Base-by-base conservation (phyloP, 768 basidiomycete genomes). In the Tricholoma matsutake region DNA sequence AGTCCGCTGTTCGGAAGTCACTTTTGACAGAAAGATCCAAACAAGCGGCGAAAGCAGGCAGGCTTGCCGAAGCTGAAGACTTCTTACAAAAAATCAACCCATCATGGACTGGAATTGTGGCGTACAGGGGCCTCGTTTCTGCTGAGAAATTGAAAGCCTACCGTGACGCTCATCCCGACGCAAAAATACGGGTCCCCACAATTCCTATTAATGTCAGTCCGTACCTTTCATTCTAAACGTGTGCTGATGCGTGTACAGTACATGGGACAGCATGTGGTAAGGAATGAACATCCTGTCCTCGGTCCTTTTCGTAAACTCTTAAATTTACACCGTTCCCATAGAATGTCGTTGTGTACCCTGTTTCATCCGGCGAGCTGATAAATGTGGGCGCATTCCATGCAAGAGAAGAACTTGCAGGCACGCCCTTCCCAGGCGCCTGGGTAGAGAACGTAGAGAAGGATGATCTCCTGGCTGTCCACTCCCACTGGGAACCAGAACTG, bases 401-500 rank as follows among this genome's bases (percentile, higher is more conserved):
- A 1, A 63, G 67, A 6, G 68, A 71, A 54, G 66, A 72, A 13
- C 65, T 70, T 49, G 72, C 71, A n/a, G 72, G 71, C 13, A 74
- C 71, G 2, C 55, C 60, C 9, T 70, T 71, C 39, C 63, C 66
- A 28, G 74, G 71, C 0, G 68, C 77, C 0, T 77, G 78, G 73
- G 77, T 81, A 2, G 65, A 68, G 22, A 72, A 77, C 13, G 65
- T 77, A 0, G 69, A 73, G 6, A 73, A 72, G 32, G 72, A 77
- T 16, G 78, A 83, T 56, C 25, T 83, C 1, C 61, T 75, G 5
- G 63, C 70, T 5, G 70, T 71, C 10, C 83, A 79, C 61, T 64
- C 65, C 9, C 65, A 71, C 25, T 81, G 84, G 71, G 83, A 84
- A 60, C 70, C 76, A 6, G 81, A 83, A 20, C 71, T 78, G 1